Percentiles rank a stretch among this genome's conserved stretches.
Evolutionary conservation across 495 filamentous ascomycete species (phyloP).

Genomic region (Penicillium goetzii): DNA sequence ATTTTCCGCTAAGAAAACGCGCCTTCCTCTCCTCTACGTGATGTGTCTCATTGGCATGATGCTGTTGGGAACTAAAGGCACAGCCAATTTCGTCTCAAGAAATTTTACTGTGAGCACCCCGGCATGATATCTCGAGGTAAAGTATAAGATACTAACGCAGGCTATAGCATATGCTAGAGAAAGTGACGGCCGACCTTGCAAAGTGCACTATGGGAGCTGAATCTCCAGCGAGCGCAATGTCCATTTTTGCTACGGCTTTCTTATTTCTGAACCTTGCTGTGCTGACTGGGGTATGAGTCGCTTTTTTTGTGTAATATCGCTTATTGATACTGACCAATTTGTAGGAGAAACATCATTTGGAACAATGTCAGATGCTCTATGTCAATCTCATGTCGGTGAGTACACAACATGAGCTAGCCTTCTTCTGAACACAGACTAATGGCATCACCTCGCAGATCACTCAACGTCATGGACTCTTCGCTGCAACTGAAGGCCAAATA

Average conservation of each 20-base stretch:
- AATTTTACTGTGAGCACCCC: constrained; percentile 47
- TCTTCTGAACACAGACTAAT: constrained; percentile 1
- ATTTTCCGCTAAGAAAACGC: constrained; percentile 52
- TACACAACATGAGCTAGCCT: background rate
- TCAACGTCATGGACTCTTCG: constrained; percentile 56
- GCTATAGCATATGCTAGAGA: constrained; percentile 44
- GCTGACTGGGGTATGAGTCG: constrained; percentile 50
- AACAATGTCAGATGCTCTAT: constrained; percentile 55
- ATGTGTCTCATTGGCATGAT: constrained; percentile 60
- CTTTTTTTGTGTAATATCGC: background rate
- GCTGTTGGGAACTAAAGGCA: constrained; percentile 53
- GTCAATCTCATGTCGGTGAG: constrained; percentile 55
- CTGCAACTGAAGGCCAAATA: constrained; percentile 49
- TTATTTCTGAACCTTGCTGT: constrained; percentile 54
- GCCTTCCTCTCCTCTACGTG: constrained; percentile 45
- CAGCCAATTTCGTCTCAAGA: constrained; percentile 49
- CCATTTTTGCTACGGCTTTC: constrained; percentile 51
- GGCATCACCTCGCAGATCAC: constrained; percentile 37
- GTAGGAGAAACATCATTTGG: constrained; percentile 49
- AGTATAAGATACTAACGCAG: constrained; percentile 13
- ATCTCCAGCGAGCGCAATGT: constrained; percentile 42
- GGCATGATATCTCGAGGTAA: background rate
- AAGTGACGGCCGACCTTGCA: constrained; percentile 45
- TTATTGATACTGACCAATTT: constrained; percentile 21
- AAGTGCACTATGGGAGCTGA: constrained; percentile 44